Evolutionary conservation across 805 yeast genomes (phyloP).

Genomic region (Debaryomyces hansenii): DNA sequence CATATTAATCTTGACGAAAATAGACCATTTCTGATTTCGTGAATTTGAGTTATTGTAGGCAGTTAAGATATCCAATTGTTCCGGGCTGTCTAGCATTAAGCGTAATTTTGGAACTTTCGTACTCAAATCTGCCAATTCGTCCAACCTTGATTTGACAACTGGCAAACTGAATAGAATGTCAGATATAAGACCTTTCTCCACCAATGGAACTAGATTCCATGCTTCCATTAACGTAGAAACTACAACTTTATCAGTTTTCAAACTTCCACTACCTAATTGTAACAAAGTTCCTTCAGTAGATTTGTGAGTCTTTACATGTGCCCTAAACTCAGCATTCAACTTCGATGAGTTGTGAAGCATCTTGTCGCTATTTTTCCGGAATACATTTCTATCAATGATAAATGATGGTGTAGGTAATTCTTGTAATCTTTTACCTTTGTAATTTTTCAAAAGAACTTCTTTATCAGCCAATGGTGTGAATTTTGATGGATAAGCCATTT

Average conservation of each 20-base stretch:
- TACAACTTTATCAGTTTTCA: conserved; percentile 50
- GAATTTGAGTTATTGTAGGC: conserved; percentile 30
- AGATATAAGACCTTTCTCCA: conserved; percentile 34
- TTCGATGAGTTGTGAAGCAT: conserved; percentile 49
- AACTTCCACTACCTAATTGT: conserved; percentile 45
- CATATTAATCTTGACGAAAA: conserved; percentile 67
- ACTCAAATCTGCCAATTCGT: conserved; percentile 47
- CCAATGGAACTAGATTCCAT: conserved; percentile 47
- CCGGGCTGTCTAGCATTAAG: conserved; percentile 60
- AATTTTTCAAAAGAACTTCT: conserved; percentile 15
- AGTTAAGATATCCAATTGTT: conserved; percentile 52
- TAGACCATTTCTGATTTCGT: conserved; percentile 49
- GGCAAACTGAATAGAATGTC: conserved; percentile 42
- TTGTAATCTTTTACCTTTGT: conserved; percentile 42
- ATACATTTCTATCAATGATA: conserved; percentile 28
- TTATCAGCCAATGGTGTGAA: conserved; percentile 22
- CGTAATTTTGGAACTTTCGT: conserved; percentile 45
- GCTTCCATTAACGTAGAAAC: conserved; percentile 74
- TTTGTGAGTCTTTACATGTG: conserved; percentile 78
- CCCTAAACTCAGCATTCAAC: conserved; percentile 52
- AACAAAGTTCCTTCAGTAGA: conserved; percentile 56
- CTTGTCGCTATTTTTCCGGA: conserved; percentile 33
- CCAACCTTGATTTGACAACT: conserved; percentile 46
- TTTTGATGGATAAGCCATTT: conserved; percentile 8
- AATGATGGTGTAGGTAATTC: conserved; percentile 64